A percentile compares a stretch with the other conserved stretches of the same genome.
Conservation (phyloP, 2,329 filamentous ascomycete species). For the Stemphylium beticola region DNA sequence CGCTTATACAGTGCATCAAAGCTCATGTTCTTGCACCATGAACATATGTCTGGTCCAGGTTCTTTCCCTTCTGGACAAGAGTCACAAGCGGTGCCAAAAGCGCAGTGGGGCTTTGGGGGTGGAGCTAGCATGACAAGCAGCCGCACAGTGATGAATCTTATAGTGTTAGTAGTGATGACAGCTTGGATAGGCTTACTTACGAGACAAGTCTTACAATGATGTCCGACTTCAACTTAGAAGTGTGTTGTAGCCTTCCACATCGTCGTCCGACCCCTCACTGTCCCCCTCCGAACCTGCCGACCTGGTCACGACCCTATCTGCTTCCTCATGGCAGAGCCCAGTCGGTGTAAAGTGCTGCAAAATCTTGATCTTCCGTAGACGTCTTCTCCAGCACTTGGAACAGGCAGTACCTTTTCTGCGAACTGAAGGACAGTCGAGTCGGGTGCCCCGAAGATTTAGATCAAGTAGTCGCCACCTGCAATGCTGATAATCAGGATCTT, state of each 20-base stretch:
- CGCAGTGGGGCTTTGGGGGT: conserved; percentile 27
- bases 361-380: conserved; percentile 30
- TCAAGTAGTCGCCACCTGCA: conserved; percentile 34
- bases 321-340: conserved; percentile 39
- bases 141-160: background rate
- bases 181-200: conserved; percentile 5
- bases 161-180: background rate
- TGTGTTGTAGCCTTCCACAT: conserved; percentile 33
- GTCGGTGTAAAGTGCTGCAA: conserved; percentile 36
- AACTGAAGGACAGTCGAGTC: conserved; percentile 27
- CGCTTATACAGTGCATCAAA: conserved; percentile 27
- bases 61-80: conserved; percentile 27
- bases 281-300: conserved; percentile 21
- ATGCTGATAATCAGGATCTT: conserved; percentile 35
- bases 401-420: conserved; percentile 31
- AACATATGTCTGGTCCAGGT: conserved; percentile 27
- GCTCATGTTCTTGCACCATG: conserved; percentile 36
- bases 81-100: conserved; percentile 28
- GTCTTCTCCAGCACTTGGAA: conserved; percentile 31
- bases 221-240: conserved; percentile 10
- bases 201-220: background rate
- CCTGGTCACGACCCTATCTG: conserved; percentile 25
- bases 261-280: conserved; percentile 28
- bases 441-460: conserved; percentile 32
- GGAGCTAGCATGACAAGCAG: conserved; percentile 25